Base-by-base conservation (phyloP, 441 rosid genomes). In the Corymbia calophylla region DNA sequence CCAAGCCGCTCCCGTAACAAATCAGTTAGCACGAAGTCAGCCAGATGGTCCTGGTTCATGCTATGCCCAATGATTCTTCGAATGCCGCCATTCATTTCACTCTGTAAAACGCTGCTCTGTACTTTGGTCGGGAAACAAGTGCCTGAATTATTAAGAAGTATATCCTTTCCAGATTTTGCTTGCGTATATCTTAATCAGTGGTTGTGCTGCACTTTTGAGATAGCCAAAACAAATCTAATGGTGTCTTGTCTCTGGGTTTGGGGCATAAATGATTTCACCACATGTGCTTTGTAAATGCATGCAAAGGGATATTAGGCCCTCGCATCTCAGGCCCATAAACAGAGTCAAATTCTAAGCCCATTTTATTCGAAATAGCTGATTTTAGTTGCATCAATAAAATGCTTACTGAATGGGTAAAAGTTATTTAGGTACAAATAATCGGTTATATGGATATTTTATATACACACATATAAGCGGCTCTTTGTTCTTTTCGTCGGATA, bases 1-100 rank as follows among this genome's bases (percentile, higher is more conserved):
- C 90, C 95, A 91, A 87, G 99, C 99, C 12, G 98, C 98, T 92
- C 98, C 99, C 2, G 96, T 94, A 80, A 87, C 93, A 32, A 96
- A 96, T 89, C 25, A 16, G 27, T 93, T 92, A 56, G 99, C 97
- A 2, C 93, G 98, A 62, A 92, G 60, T 48, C 96, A 97, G 77
- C 99, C 99, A 8, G 48, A n/a, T 0, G 99, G 96, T 90, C 97
- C 99, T 1, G 98, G 99, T 17, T 96, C 99, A 58, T 97, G 99
- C 94, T 97, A 96, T 86, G 95, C 88, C 89, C 99, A 94, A 70
- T 95, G 93, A 95, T 70, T 89, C 91, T 88, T 55, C 84, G 7
- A 68, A 19, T 25, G 25, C 73, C 16, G 0, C 73, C 8, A 3
- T 66, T 66, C 21, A 21, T 31, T 66, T 66, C 73, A 16, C 15